A percentile compares a stretch with the other conserved stretches of the same genome.
Evolutionary conservation across 306 rosid species (phyloP).

Genomic region (Quercus robur): DNA sequence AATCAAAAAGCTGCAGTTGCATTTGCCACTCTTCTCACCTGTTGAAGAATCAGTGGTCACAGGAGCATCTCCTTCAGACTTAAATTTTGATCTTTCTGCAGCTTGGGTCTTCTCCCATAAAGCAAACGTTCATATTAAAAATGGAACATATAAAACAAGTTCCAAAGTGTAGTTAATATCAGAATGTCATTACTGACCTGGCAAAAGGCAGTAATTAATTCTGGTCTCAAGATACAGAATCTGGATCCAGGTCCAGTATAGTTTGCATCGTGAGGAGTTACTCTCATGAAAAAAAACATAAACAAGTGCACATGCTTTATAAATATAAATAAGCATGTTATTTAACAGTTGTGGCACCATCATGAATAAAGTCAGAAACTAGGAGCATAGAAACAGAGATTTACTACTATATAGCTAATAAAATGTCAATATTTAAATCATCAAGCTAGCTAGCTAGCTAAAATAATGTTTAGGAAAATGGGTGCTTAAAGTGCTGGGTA

Average conservation of each 20-base stretch:
- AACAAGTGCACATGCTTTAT: conserved; percentile 3
- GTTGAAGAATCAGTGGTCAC: conserved; percentile 31
- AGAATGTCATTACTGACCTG: conserved; percentile 45
- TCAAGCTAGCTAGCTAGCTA: not conserved
- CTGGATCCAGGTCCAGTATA: conserved; percentile 82
- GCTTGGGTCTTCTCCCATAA: conserved; percentile 58
- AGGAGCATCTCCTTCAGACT: conserved; percentile 42
- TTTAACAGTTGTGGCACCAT: not conserved
- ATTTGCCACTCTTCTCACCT: conserved; percentile 30
- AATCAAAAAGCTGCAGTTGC: conserved; percentile 14
- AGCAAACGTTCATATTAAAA: conserved; percentile 17
- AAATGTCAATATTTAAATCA: not conserved
- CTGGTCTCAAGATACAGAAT: conserved; percentile 84
- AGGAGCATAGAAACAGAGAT: not conserved
- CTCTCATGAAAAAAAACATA: conserved; percentile 54
- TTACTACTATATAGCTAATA: not conserved
- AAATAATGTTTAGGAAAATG: not conserved
- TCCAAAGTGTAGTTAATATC: not conserved
- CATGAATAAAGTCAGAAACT: not conserved
- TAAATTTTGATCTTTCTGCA: conserved; percentile 47
- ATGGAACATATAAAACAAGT: conserved; percentile 9
- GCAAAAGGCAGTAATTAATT: conserved; percentile 75
- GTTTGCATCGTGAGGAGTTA: conserved; percentile 96
- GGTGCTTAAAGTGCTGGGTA: not conserved
- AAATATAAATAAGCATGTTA: not conserved